Base-by-base conservation (phyloP, 495 filamentous ascomycete species). In the Xylaria cubensis region DNA sequence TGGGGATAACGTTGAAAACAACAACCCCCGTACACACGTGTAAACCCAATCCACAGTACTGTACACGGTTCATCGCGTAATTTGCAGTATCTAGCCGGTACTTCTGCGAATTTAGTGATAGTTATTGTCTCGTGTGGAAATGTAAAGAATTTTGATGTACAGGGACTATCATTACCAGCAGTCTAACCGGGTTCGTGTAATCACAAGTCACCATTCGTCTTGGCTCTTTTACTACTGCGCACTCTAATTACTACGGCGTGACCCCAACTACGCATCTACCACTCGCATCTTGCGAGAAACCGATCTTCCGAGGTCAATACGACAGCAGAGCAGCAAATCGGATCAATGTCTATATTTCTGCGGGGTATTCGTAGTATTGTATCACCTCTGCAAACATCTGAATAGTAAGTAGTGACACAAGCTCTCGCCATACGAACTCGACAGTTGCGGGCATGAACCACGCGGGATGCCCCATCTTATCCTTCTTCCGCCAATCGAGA, bases 361-460 rank as follows among this genome's bases (percentile, higher is more conserved):
- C 12, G 39, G 39, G 39, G 39, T 42, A 13, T 10, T 42, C 12
- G 39, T 42, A 42, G 50, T 53, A 59, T 36, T 36, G 29, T 19
- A 34, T n/a, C 55, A 36, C 32, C 32, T 12, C 53, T 3, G 53
- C 12, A n/a, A n/a, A 24, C 48, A 26, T 4, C 50, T 26, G 29
- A 53, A 53, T 61, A 61, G 58, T 61, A 61, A 59, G 29, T 59
- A 59, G 34, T 55, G 26, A 56, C 53, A 39, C 36, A 56, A 26
- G n/a, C 12, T 8, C 8, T 56, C 13, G 15, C 21, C 19, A n/a
- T 39, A 39, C 58, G 32, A 39, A 39, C 34, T 39, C 34, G 58
- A 39, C 34, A 61, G 58, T 13, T 8, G 58, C 32, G 58, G 19
- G 58, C 58, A 61, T 61, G 34, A 61, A 39, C 58, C 34, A 61